phyloP scores from a whole-genome alignment of 495 filamentous ascomycete genomes.

The Penicillium macrosclerotiorum region DNA sequence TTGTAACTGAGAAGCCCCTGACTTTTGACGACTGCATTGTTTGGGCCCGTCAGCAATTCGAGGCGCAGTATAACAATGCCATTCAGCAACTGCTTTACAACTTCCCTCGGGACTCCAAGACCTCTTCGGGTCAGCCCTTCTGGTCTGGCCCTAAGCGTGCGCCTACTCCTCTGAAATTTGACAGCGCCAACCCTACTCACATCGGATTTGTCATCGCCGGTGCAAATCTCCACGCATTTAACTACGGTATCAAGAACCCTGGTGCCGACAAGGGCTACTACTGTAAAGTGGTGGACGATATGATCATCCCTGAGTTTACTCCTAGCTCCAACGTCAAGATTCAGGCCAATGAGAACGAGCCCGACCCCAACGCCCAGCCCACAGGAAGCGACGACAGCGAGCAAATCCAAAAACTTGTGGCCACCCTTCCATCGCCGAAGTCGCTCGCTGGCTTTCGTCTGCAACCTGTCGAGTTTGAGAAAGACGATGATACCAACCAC shows the following conservation, averaged over 20 bases:
- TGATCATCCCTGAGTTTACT: slow-evolving; percentile 95
- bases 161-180: slow-evolving; percentile 87
- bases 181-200: slow-evolving; percentile 78
- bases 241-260: slow-evolving; percentile 86
- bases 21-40: slow-evolving; percentile 93
- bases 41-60: slow-evolving; percentile 92
- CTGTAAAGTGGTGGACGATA: slow-evolving; percentile 74
- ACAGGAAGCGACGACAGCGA: slow-evolving; percentile 63
- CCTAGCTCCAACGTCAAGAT: slow-evolving; percentile 94
- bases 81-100: slow-evolving; percentile 97
- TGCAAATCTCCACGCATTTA: slow-evolving; percentile 94
- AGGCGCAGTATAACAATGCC: slow-evolving; percentile 94
- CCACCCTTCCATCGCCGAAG: slow-evolving; percentile 70
- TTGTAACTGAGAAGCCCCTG: slow-evolving; percentile 90
- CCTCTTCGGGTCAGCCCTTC: slow-evolving; percentile 85
- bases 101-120: slow-evolving; percentile 91
- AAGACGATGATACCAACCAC: slow-evolving; percentile 96
- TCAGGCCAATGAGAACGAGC: slow-evolving; percentile 92
- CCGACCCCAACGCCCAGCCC: slow-evolving; percentile 78
- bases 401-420: slow-evolving; percentile 67
- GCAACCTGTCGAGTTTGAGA: slow-evolving; percentile 94
- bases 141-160: slow-evolving; percentile 99
- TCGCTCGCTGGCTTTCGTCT: slow-evolving; percentile 82
- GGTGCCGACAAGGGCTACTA: slow-evolving; percentile 67
- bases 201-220: slow-evolving; percentile 82